Evolutionary conservation across 768 basidiomycete species (phyloP).

Genomic region (Sporobolomyces roseus): DNA sequence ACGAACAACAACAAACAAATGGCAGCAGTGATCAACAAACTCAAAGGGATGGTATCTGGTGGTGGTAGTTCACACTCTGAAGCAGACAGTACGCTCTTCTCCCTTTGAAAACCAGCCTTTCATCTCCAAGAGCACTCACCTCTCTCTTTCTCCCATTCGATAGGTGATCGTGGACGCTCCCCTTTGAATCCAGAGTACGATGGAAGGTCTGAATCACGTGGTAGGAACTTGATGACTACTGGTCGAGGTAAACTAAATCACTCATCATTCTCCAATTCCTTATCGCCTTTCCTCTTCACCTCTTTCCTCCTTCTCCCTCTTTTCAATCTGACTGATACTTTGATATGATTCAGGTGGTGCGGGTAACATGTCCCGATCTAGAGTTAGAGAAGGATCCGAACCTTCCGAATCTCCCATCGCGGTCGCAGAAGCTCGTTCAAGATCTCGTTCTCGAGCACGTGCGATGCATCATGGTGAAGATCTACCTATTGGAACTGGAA

Average conservation of each 20-base stretch:
- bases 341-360: conserved; percentile 21
- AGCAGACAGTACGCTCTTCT: too few relatives aligned
- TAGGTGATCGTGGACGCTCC: conserved; percentile 30
- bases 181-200: conserved; percentile 32
- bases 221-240: conserved; percentile 23
- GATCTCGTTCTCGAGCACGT: conserved; percentile 27
- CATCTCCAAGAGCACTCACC: not conserved
- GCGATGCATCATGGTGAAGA: conserved; percentile 29
- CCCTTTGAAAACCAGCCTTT: too few relatives aligned
- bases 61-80: not conserved
- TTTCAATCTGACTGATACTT: not conserved
- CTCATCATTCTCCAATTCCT: not conserved
- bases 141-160: not conserved
- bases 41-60: conserved; percentile 19
- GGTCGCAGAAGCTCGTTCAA: conserved; percentile 24
- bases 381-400: conserved; percentile 30
- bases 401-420: conserved; percentile 14
- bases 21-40: conserved; percentile 15
- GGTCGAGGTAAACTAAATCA: conserved; percentile 23
- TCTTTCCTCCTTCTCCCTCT: not conserved
- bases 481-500: conserved; percentile 18
- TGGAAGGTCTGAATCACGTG: conserved; percentile 8
- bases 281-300: not conserved
- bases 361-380: conserved; percentile 41
- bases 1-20: not conserved